A percentile compares a stretch with the other conserved stretches of the same genome.
phyloP scores from a whole-genome alignment of 2,329 filamentous ascomycete genomes.

The Alternaria metachromatica region DNA sequence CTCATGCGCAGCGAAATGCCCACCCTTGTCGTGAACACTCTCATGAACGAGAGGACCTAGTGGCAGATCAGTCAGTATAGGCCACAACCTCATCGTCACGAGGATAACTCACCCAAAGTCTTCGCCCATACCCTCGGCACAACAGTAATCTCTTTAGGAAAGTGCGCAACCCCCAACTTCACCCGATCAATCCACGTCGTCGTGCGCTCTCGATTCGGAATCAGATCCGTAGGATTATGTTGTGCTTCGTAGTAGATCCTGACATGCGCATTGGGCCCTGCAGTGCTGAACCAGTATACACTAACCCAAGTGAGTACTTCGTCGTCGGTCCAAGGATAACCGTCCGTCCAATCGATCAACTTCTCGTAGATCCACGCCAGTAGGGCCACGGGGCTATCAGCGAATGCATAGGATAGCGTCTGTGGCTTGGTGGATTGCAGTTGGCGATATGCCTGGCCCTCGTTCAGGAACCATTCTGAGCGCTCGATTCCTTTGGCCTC shows the following conservation, averaged over 20 bases:
- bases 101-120: slow-evolving; percentile 59
- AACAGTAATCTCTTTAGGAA: slow-evolving; percentile 64
- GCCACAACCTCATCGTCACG: neutral
- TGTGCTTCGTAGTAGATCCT: slow-evolving; percentile 75
- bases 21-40: slow-evolving; percentile 58
- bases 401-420: slow-evolving; percentile 72
- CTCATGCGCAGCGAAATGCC: slow-evolving; percentile 69
- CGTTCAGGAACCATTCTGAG: slow-evolving; percentile 62
- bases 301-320: slow-evolving; percentile 78
- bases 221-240: slow-evolving; percentile 48
- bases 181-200: slow-evolving; percentile 54
- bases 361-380: slow-evolving; percentile 85
- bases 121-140: slow-evolving; percentile 63
- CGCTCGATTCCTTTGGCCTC: slow-evolving; percentile 63
- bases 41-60: slow-evolving; percentile 63
- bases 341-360: slow-evolving; percentile 76
- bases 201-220: slow-evolving; percentile 44
- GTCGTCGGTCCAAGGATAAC: slow-evolving; percentile 75
- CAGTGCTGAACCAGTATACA: slow-evolving; percentile 74
- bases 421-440: slow-evolving; percentile 73
- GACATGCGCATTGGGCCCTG: slow-evolving; percentile 71
- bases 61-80: slow-evolving; percentile 7
- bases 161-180: slow-evolving; percentile 62
- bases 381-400: slow-evolving; percentile 72
- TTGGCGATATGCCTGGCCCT: slow-evolving; percentile 66